Percentiles rank a stretch among this genome's conserved stretches.
Evolutionary conservation across 192 early-diverging fungal genomes (phyloP).

Genomic region (Coemansia erecta): DNA sequence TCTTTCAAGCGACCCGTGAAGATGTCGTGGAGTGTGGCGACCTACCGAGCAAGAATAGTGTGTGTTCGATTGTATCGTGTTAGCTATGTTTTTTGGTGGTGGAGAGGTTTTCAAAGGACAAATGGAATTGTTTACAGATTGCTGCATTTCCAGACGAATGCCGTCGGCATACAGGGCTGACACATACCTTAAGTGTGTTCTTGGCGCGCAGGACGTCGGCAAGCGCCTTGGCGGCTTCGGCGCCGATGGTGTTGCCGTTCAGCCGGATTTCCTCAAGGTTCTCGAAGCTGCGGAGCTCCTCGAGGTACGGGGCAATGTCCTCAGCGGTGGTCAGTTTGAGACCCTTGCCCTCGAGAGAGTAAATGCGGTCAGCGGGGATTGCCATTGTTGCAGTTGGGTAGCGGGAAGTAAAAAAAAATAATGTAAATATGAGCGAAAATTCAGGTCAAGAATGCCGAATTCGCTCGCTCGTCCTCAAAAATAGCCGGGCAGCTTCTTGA

Average conservation of each 20-base stretch:
- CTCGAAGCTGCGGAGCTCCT: constrained; percentile 63
- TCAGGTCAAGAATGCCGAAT: too few relatives aligned
- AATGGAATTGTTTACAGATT: too few relatives aligned
- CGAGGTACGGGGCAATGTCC: constrained; percentile 75
- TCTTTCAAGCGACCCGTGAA: constrained; percentile 90
- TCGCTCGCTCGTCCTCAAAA: too few relatives aligned
- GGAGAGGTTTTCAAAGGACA: too few relatives aligned
- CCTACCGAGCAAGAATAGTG: constrained; percentile 41
- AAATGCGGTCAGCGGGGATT: constrained; percentile 55
- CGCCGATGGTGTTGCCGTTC: constrained; percentile 90
- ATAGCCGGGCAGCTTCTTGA: too few relatives aligned
- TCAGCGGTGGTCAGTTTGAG: constrained; percentile 85
- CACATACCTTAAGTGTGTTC: constrained; percentile 67
- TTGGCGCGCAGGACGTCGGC: constrained; percentile 68
- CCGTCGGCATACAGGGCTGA: not conserved
- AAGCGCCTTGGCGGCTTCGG: constrained; percentile 83
- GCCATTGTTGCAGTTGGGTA: constrained; percentile 13
- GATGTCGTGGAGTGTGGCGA: constrained; percentile 85
- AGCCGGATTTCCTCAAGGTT: constrained; percentile 69
- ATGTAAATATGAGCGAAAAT: not conserved
- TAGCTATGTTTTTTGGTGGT: too few relatives aligned
- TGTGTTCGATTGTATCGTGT: not conserved
- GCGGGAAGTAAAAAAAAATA: not conserved
- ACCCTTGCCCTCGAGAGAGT: constrained; percentile 84
- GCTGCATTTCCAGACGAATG: too few relatives aligned